Percentiles rank a stretch among this genome's conserved stretches.
These are phyloP conservation scores for Rutstroemia sp. DNA, from an alignment of 2,329 filamentous ascomycete genomes.

Conservation along the genomic window DNA sequence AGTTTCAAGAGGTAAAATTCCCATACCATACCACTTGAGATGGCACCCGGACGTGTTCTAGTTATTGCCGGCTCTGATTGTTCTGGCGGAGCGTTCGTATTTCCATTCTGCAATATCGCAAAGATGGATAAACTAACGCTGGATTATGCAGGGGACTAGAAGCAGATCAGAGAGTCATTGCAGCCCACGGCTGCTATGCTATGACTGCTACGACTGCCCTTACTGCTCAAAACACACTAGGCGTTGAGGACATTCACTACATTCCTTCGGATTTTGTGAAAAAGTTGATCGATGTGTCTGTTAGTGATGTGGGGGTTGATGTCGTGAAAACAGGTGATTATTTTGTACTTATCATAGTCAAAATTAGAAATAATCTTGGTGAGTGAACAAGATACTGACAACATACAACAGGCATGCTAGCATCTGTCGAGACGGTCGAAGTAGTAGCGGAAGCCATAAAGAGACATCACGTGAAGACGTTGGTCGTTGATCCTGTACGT, in stretches of 20 bases:
- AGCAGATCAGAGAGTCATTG: constrained; percentile 90
- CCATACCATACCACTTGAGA: constrained; percentile 8
- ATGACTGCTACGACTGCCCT: constrained; percentile 93
- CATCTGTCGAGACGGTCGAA: constrained; percentile 61
- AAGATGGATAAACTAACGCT: constrained; percentile 9
- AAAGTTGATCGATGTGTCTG: constrained; percentile 77
- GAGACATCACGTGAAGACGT: constrained; percentile 46
- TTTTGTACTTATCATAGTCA: constrained; percentile 6
- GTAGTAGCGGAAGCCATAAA: constrained; percentile 59
- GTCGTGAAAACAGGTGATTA: constrained; percentile 82
- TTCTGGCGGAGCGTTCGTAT: constrained; percentile 65
- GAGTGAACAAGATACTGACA: neutral
- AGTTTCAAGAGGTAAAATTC: neutral
- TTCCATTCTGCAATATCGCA: constrained; percentile 5
- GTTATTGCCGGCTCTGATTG: constrained; percentile 69
- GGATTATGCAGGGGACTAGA: constrained; percentile 65
- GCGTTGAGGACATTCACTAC: constrained; percentile 73
- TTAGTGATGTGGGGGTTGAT: constrained; percentile 79
- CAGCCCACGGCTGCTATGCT: constrained; percentile 87
- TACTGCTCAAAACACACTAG: constrained; percentile 90
- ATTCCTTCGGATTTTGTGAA: constrained; percentile 71
- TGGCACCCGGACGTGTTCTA: constrained; percentile 45
- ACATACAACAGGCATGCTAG: constrained; percentile 63
- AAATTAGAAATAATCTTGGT: no score
- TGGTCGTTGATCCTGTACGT: constrained; percentile 70